phyloP scores from a whole-genome alignment of 73 alveolate genomes.

The Effrenium voratum region DNA sequence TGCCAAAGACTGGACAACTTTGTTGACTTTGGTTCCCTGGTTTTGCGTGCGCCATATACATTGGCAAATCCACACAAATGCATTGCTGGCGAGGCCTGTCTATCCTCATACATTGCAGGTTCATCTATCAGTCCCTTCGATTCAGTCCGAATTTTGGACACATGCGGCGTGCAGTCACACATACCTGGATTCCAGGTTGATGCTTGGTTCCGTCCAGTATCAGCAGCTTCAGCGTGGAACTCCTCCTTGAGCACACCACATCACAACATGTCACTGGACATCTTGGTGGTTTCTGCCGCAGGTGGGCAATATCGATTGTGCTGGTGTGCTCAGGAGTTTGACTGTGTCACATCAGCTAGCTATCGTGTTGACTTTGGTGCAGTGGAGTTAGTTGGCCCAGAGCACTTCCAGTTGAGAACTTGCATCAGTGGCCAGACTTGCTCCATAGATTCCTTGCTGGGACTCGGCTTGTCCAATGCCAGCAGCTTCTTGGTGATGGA shows the following conservation, averaged over 20 bases:
- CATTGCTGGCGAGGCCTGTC: slow-evolving; percentile 53
- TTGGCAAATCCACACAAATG: slow-evolving; percentile 7
- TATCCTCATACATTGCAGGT: slow-evolving; percentile 16
- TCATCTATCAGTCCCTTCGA: not conserved
- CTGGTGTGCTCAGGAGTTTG: not conserved
- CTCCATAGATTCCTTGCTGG: not conserved
- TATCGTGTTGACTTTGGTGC: not conserved
- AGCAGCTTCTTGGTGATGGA: slow-evolving; percentile 23
- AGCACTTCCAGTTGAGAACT: not conserved
- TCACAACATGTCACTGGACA: not conserved
- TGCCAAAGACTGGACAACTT: slow-evolving; percentile 19
- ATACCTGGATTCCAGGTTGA: not conserved
- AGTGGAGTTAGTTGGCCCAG: slow-evolving; percentile 3
- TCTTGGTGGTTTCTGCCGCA: not conserved
- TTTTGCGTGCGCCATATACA: slow-evolving; percentile 33
- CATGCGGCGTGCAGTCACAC: not conserved
- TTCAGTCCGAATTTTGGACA: slow-evolving; percentile 15
- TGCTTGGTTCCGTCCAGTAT: not conserved
- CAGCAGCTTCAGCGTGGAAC: slow-evolving; percentile 5
- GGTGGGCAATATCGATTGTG: slow-evolving; percentile 43
- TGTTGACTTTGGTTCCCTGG: slow-evolving; percentile 25
- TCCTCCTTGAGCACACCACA: not conserved
- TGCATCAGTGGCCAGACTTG: slow-evolving; percentile 35
- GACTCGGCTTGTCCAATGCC: not conserved
- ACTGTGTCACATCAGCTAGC: not conserved